phyloP scores from a whole-genome alignment of 768 basidiomycete genomes.

The Cantharellus anzutake region DNA sequence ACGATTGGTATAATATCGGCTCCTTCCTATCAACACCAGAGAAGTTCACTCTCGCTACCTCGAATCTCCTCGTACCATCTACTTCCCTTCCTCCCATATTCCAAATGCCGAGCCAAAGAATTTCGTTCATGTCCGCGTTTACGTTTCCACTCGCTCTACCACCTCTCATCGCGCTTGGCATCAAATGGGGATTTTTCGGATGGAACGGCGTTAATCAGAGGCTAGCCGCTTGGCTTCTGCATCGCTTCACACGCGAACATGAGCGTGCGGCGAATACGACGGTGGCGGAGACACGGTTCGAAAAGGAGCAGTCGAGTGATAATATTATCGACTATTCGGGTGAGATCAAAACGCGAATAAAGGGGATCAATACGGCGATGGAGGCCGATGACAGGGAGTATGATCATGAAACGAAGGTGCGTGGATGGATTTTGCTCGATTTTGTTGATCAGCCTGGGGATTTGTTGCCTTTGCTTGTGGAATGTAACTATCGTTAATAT shows the following conservation, averaged over 20 bases:
- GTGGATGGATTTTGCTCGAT: constrained; percentile 64
- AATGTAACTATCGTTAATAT: constrained; percentile 37
- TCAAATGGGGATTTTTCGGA: constrained; percentile 61
- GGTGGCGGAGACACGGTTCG: no score
- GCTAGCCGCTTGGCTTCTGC: constrained; percentile 53
- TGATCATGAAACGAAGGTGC: constrained; percentile 17
- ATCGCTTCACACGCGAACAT: constrained; percentile 20
- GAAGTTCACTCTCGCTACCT: constrained; percentile 42
- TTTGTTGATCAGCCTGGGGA: constrained; percentile 41
- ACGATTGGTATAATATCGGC: constrained; percentile 80
- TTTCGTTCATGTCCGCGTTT: constrained; percentile 67
- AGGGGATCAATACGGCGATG: no score
- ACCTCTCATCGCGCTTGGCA: constrained; percentile 54
- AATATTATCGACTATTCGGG: no score
- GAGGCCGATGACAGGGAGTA: neutral
- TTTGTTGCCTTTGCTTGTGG: constrained; percentile 47
- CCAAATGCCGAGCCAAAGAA: constrained; percentile 33
- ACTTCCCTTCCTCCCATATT: constrained; percentile 3
- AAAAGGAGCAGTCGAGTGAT: no score
- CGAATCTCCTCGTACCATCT: constrained; percentile 25
- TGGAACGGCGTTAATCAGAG: constrained; percentile 71
- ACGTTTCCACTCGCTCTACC: constrained; percentile 70
- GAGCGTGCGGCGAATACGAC: constrained; percentile 1
- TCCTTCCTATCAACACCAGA: constrained; percentile 72
- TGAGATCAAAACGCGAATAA: no score